Evolutionary conservation across 2,329 filamentous ascomycete species (phyloP).

Genomic region (Xylariaceae sp.): DNA sequence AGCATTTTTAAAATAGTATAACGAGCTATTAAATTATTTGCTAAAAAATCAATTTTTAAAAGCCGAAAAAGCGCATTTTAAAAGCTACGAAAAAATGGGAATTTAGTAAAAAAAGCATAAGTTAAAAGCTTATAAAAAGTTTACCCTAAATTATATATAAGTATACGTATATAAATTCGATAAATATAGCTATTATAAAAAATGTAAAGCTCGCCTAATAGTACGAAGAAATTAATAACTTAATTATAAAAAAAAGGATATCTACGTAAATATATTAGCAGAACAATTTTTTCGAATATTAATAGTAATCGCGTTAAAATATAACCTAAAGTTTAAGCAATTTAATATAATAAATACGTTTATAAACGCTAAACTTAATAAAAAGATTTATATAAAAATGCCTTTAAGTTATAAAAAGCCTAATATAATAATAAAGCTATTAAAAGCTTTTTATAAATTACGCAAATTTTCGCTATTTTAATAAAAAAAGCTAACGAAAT

Average conservation of each 20-base stretch:
- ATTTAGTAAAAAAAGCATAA: too few species aligned
- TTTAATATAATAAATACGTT: neutral
- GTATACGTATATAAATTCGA: neutral
- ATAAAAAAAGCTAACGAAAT: neutral
- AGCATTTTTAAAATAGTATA: neutral
- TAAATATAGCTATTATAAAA: neutral
- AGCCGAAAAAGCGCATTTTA: neutral
- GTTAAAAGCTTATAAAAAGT: neutral
- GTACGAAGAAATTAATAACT: neutral
- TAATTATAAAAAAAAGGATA: neutral
- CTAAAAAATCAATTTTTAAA: neutral
- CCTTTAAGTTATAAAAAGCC: too few species aligned
- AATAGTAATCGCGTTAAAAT: neutral
- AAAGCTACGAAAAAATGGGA: neutral
- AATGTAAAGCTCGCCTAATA: neutral
- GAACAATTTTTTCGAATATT: neutral
- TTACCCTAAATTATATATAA: neutral
- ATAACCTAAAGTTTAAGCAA: neutral
- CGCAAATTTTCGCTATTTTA: neutral
- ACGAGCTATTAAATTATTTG: neutral
- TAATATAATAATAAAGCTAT: too few species aligned
- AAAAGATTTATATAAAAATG: too few species aligned
- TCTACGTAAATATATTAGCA: neutral
- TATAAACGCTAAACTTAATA: too few species aligned
- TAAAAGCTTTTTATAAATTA: too few species aligned